phyloP scores from a whole-genome alignment of 2,329 filamentous ascomycete species.

The Salinomyces thailandicus region DNA sequence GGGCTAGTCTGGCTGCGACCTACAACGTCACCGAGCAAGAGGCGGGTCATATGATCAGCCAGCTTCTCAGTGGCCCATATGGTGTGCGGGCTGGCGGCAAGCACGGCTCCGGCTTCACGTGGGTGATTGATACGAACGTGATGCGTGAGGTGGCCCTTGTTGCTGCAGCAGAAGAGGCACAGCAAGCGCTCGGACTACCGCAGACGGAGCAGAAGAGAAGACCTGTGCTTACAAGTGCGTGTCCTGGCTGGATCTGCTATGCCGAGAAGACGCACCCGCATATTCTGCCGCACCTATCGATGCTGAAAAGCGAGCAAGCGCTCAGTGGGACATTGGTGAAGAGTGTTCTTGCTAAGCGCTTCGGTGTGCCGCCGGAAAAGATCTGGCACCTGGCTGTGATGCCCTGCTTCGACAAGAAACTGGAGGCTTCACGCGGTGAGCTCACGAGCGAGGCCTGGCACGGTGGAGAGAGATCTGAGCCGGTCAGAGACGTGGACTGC shows the following conservation, averaged over 20 bases:
- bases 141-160: constrained; percentile 76
- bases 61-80: constrained; percentile 59
- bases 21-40: constrained; percentile 63
- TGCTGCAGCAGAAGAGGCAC: constrained; percentile 39
- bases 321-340: constrained; percentile 84
- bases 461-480: constrained; percentile 27
- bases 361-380: constrained; percentile 62
- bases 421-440: constrained; percentile 89
- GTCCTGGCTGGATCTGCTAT: constrained; percentile 97
- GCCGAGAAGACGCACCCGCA: constrained; percentile 96
- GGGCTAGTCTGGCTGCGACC: constrained; percentile 79
- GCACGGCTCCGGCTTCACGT: constrained; percentile 68
- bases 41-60: constrained; percentile 72
- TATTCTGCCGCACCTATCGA: constrained; percentile 80
- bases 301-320: constrained; percentile 88
- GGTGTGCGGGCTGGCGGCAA: constrained; percentile 62
- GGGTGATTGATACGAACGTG: constrained; percentile 82
- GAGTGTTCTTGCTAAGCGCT: constrained; percentile 62
- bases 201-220: constrained; percentile 37
- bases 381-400: constrained; percentile 96
- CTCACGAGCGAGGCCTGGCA: constrained; percentile 50
- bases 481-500: constrained; percentile 84
- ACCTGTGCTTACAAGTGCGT: constrained; percentile 77
- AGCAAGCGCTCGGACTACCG: constrained; percentile 25
- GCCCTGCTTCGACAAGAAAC: constrained; percentile 98